Conservation (phyloP, 257 asterid genomes). For the Jacaranda copaia region DNA sequence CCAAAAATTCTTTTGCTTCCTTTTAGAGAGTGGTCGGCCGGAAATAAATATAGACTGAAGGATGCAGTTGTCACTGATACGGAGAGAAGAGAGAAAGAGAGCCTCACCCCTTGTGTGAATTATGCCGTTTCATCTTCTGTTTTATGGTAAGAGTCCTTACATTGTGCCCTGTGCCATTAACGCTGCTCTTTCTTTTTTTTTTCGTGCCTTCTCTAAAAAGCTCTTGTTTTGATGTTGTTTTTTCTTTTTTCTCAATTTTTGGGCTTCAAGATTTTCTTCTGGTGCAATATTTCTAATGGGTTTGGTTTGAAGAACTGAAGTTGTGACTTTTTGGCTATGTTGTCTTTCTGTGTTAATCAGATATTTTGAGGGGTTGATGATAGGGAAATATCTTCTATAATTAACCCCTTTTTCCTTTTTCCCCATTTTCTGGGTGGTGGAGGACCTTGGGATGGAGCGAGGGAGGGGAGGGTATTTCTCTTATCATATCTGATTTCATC, state of each 20-base stretch:
- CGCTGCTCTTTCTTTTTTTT: not conserved
- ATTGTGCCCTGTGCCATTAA: not conserved
- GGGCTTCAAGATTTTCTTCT: not conserved
- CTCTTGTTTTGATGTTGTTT: not conserved
- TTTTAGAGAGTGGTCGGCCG: not conserved
- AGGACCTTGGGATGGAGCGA: not conserved
- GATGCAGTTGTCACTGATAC: not conserved
- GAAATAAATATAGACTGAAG: not conserved
- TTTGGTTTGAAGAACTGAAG: not conserved
- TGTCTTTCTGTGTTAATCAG: not conserved
- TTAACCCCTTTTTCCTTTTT: too few species aligned
- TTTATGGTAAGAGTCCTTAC: not conserved
- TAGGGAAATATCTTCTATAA: not conserved
- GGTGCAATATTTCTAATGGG: not conserved
- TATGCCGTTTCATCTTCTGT: not conserved
- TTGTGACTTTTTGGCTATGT: not conserved
- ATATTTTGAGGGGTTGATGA: not conserved
- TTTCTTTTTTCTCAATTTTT: not conserved
- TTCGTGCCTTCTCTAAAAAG: not conserved
- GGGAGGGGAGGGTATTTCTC: not conserved
- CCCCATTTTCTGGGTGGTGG: not conserved
- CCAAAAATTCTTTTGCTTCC: conserved; percentile 8
- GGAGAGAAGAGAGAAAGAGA: not conserved
- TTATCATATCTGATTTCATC: not conserved
- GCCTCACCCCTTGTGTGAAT: not conserved